Percentiles rank a stretch among this genome's conserved stretches.
Conservation (phyloP, 345 rosid genomes). For the Murraya paniculata region DNA sequence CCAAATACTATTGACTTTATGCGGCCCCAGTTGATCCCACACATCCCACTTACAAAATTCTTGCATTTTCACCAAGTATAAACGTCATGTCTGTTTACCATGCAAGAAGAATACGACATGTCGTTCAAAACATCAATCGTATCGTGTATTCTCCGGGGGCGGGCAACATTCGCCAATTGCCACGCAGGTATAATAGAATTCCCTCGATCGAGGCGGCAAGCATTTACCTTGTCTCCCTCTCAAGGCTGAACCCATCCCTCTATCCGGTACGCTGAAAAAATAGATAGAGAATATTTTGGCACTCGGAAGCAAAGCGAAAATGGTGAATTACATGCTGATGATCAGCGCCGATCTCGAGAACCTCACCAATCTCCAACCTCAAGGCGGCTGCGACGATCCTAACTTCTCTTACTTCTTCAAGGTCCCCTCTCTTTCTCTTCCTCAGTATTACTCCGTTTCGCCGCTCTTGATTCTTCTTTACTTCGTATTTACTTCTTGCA, state of each 20-base stretch:
- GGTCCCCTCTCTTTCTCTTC: constrained; percentile 34
- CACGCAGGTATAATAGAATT: too few species aligned
- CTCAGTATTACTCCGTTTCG: background rate
- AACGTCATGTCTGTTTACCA: too few species aligned
- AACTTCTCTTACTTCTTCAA: constrained; percentile 77
- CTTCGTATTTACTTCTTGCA: background rate
- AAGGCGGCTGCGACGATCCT: constrained; percentile 79
- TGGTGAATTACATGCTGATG: constrained; percentile 85
- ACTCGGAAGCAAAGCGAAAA: constrained; percentile 16
- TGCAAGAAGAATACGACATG: background rate
- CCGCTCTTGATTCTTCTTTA: background rate
- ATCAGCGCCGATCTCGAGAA: constrained; percentile 78
- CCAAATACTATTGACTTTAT: too few species aligned
- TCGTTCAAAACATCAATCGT: background rate
- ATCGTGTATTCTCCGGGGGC: background rate
- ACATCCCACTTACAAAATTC: too few species aligned
- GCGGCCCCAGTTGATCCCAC: too few species aligned
- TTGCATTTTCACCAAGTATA: too few species aligned
- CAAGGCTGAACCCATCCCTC: background rate
- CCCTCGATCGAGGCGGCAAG: too few species aligned
- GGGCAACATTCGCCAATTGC: too few species aligned
- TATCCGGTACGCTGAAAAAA: background rate
- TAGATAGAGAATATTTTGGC: too few species aligned
- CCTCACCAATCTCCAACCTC: constrained; percentile 73
- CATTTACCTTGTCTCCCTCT: too few species aligned